These are phyloP conservation scores for Grosmannia huntii DNA, from an alignment of 2,329 filamentous ascomycete species.

Conservation along the genomic window DNA sequence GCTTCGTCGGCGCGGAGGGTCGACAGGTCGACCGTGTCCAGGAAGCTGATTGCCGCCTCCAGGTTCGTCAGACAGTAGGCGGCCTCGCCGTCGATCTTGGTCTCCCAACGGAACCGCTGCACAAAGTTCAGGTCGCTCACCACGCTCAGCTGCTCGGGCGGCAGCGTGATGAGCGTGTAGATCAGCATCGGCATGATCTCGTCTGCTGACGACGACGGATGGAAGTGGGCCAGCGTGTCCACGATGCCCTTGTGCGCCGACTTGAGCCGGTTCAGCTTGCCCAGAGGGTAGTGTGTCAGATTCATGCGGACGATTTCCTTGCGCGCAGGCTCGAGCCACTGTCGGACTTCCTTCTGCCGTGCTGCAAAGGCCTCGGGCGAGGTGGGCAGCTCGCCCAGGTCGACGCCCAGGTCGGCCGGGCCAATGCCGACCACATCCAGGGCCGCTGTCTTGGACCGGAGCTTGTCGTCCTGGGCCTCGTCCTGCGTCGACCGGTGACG, in stretches of 20 bases:
- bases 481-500: slow-evolving; percentile 85
- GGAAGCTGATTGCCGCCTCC: slow-evolving; percentile 85
- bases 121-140: slow-evolving; percentile 95
- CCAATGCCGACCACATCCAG: slow-evolving; percentile 85
- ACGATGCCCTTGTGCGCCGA: slow-evolving; percentile 89
- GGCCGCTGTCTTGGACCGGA: slow-evolving; percentile 87
- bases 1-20: slow-evolving; percentile 72
- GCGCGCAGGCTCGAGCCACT: slow-evolving; percentile 59
- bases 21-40: slow-evolving; percentile 89
- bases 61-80: slow-evolving; percentile 95
- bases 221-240: slow-evolving; percentile 60
- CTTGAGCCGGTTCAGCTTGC: slow-evolving; percentile 81
- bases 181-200: slow-evolving; percentile 96
- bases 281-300: slow-evolving; percentile 73
- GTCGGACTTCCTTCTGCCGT: slow-evolving; percentile 54
- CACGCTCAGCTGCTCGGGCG: slow-evolving; percentile 72
- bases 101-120: slow-evolving; percentile 75
- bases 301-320: slow-evolving; percentile 70
- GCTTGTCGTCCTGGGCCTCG: slow-evolving; percentile 85
- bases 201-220: slow-evolving; percentile 78
- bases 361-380: slow-evolving; percentile 45
- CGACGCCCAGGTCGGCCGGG: slow-evolving; percentile 69
- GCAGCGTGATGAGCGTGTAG: slow-evolving; percentile 84
- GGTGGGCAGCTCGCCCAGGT: slow-evolving; percentile 44
- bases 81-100: slow-evolving; percentile 81